Conservation (phyloP, 176 grass and related monocot species). For the barley (Hordeum vulgare) region DNA sequence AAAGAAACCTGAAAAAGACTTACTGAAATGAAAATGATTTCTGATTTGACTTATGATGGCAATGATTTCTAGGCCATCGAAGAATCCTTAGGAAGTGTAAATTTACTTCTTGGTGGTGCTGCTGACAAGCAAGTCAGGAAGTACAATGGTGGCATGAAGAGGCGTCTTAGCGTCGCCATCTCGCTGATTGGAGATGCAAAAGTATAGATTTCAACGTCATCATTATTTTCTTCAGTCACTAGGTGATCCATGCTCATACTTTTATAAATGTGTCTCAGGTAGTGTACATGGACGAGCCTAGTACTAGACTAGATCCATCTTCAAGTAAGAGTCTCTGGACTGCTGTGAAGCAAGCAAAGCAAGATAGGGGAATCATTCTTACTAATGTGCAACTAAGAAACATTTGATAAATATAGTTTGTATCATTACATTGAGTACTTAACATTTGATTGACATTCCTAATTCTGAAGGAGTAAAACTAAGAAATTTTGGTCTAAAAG, state of each 20-base stretch:
- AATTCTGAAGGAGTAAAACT: too few relatives aligned
- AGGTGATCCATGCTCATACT: not conserved
- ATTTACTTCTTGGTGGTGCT: slow-evolving; percentile 44
- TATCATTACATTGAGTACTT: too few relatives aligned
- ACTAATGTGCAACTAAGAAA: too few relatives aligned
- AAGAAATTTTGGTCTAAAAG: too few relatives aligned
- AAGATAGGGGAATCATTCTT: slow-evolving; percentile 64
- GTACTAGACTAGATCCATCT: slow-evolving; percentile 65
- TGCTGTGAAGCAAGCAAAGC: slow-evolving; percentile 57
- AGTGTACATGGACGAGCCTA: slow-evolving; percentile 77
- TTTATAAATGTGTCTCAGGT: slow-evolving; percentile 20
- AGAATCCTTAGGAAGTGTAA: slow-evolving; percentile 56
- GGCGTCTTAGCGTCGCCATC: slow-evolving; percentile 63
- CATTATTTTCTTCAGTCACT: not conserved
- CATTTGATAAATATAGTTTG: too few relatives aligned
- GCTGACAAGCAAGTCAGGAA: slow-evolving; percentile 65
- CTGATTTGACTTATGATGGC: not conserved
- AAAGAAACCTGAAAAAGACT: not conserved
- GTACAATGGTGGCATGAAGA: slow-evolving; percentile 73
- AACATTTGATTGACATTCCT: too few relatives aligned
- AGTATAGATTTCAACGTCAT: slow-evolving; percentile 13
- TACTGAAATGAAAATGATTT: slow-evolving; percentile 18
- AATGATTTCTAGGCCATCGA: slow-evolving; percentile 48
- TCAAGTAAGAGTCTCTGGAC: slow-evolving; percentile 65
- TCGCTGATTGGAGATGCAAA: slow-evolving; percentile 67